Conservation (phyloP, 1,284 basidiomycete species). For the Wolfiporia cocos region DNA sequence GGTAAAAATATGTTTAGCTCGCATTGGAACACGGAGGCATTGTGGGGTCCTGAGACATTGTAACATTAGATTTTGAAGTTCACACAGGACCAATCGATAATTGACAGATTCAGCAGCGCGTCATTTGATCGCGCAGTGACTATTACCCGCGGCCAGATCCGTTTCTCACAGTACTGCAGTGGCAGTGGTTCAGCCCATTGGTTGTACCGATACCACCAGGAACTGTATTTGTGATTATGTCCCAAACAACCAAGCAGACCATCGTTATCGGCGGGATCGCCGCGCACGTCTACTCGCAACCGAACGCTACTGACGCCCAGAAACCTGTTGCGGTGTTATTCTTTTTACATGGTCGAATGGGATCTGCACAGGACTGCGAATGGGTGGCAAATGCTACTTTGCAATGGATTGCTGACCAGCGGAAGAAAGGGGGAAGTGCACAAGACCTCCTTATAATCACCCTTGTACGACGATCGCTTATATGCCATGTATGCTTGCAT, state of each 20-base stretch:
- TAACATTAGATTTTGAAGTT: no score
- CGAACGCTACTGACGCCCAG: conserved; percentile 14
- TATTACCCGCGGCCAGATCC: no score
- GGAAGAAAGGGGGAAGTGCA: conserved; percentile 14
- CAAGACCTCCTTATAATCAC: conserved; percentile 49
- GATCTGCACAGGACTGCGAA: conserved; percentile 24
- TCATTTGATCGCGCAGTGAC: no score
- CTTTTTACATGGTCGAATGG: conserved; percentile 53
- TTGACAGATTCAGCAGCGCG: no score
- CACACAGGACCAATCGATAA: no score
- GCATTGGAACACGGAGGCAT: no score
- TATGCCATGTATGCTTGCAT: not conserved
- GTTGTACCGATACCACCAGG: no score
- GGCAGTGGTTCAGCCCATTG: no score
- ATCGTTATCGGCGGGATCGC: conserved; percentile 40
- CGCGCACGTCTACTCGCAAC: conserved; percentile 34
- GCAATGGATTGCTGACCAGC: conserved; percentile 19
- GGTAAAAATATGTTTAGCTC: no score
- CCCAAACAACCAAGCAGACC: conserved; percentile 20
- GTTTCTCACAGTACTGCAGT: no score
- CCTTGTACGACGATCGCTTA: conserved; percentile 36
- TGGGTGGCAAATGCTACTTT: conserved; percentile 24
- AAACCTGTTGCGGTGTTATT: conserved; percentile 45
- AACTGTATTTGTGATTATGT: no score
- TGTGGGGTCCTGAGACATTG: no score